Percentiles rank a stretch among this genome's conserved stretches.
These are phyloP conservation scores for Malassezia cuniculi DNA, from an alignment of 1,284 basidiomycete genomes.

Conservation along the genomic window DNA sequence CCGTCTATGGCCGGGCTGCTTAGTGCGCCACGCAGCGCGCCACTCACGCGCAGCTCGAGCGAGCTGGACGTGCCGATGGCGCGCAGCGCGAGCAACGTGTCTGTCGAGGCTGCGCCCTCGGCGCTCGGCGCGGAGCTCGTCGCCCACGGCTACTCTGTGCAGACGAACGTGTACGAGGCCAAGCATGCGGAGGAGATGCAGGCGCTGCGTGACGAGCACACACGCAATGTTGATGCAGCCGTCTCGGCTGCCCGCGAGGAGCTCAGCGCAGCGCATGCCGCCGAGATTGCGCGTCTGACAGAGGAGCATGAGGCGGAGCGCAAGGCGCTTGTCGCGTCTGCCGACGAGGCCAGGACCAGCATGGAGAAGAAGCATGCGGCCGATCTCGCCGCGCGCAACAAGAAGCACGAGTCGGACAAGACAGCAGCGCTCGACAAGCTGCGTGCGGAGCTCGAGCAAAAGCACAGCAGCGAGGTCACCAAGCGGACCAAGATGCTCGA, in stretches of 20 bases:
- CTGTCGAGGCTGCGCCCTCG: not conserved
- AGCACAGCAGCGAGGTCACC: too few relatives aligned
- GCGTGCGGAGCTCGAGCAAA: not conserved
- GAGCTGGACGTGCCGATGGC: too few relatives aligned
- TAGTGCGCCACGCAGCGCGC: not conserved
- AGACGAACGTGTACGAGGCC: constrained; percentile 6
- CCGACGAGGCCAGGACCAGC: not conserved
- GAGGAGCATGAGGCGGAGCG: constrained; percentile 1
- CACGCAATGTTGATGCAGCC: too few relatives aligned
- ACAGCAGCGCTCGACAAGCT: not conserved
- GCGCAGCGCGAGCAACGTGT: constrained; percentile 1
- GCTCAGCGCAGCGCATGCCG: not conserved
- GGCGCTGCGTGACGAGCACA: not conserved
- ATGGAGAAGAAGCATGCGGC: constrained; percentile 1
- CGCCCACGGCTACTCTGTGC: not conserved
- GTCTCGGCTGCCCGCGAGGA: too few relatives aligned
- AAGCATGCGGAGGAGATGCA: constrained; percentile 1
- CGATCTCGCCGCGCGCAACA: not conserved
- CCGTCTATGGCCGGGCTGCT: constrained; percentile 7
- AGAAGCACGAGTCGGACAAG: not conserved
- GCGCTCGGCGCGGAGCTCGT: constrained; percentile 7
- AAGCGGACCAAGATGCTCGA: too few relatives aligned
- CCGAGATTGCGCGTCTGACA: not conserved
- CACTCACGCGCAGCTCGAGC: not conserved
- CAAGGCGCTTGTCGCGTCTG: not conserved